phyloP scores from a whole-genome alignment of 139 green algal genomes.

The Limnomonas spitsbergensis region DNA sequence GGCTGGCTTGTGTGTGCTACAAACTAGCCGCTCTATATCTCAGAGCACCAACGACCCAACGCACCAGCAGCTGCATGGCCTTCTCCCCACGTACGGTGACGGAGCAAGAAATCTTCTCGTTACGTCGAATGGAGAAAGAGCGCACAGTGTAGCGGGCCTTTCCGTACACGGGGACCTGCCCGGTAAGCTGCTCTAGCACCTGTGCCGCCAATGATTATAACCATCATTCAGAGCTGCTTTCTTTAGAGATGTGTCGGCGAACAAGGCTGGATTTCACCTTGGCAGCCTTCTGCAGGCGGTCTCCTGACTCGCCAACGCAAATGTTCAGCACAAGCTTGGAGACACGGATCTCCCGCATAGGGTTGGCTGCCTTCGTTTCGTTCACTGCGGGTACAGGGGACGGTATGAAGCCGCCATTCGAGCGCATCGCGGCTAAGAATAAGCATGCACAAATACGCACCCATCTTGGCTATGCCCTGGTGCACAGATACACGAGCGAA shows the following conservation, averaged over 20 bases:
- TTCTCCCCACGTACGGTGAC: slow-evolving; percentile 98
- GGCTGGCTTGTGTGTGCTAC: too few species aligned
- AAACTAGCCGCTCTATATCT: neutral
- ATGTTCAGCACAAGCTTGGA: slow-evolving; percentile 98
- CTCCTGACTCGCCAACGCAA: slow-evolving; percentile 94
- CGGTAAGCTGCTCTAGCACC: slow-evolving; percentile 99
- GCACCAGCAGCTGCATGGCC: slow-evolving; percentile 83
- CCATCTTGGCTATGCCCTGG: too few species aligned
- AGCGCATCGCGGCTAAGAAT: too few species aligned
- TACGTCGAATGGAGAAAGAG: slow-evolving; percentile 95
- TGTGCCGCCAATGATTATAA: slow-evolving; percentile 51
- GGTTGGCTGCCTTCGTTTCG: slow-evolving; percentile 59
- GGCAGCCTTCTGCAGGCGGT: slow-evolving; percentile 96
- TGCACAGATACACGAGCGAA: too few species aligned
- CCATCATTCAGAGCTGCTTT: neutral
- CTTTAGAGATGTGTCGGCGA: too few species aligned
- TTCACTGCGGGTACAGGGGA: neutral
- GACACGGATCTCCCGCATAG: slow-evolving; percentile 96
- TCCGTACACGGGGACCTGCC: slow-evolving; percentile 95
- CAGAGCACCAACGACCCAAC: neutral
- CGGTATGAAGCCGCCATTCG: neutral
- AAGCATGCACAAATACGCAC: too few species aligned
- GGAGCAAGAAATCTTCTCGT: slow-evolving; percentile 97
- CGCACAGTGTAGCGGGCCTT: slow-evolving; percentile 98
- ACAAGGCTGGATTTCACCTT: slow-evolving; percentile 88